Conservation (phyloP, 805 yeast genomes). For the Saccharomycopsis sp. region DNA sequence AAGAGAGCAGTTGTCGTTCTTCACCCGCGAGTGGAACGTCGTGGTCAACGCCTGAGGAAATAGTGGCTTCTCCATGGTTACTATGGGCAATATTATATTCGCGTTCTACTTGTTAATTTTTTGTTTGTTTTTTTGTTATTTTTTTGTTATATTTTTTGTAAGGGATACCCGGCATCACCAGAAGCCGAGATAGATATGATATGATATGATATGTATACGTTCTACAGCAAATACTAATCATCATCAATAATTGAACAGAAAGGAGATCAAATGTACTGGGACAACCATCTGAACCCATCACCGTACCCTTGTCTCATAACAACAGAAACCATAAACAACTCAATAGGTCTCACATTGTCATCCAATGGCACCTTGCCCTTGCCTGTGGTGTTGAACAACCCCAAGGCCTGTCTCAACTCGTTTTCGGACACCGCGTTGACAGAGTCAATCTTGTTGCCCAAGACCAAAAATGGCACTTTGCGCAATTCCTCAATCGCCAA, state of each 20-base stretch:
- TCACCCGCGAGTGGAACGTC: conserved; percentile 61
- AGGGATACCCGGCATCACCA: too few species aligned
- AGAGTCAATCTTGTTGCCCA: conserved; percentile 95
- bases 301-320: conserved; percentile 99
- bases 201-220: too few species aligned
- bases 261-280: conserved; percentile 84
- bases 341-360: conserved; percentile 80
- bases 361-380: conserved; percentile 63
- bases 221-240: too few species aligned
- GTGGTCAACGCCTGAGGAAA: conserved; percentile 76
- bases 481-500: conserved; percentile 86
- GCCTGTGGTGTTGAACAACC: conserved; percentile 85
- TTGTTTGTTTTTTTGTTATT: neutral
- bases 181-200: too few species aligned
- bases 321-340: conserved; percentile 94
- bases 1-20: conserved; percentile 65
- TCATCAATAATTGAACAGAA: too few species aligned
- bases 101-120: neutral
- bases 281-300: conserved; percentile 97
- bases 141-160: neutral
- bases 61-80: conserved; percentile 24
- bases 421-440: conserved; percentile 92
- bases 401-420: conserved; percentile 84
- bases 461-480: conserved; percentile 82
- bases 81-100: neutral